Percentiles rank a stretch among this genome's conserved stretches.
Conservation (phyloP, 1,139 yeast species). For the Pichia inconspicua region DNA sequence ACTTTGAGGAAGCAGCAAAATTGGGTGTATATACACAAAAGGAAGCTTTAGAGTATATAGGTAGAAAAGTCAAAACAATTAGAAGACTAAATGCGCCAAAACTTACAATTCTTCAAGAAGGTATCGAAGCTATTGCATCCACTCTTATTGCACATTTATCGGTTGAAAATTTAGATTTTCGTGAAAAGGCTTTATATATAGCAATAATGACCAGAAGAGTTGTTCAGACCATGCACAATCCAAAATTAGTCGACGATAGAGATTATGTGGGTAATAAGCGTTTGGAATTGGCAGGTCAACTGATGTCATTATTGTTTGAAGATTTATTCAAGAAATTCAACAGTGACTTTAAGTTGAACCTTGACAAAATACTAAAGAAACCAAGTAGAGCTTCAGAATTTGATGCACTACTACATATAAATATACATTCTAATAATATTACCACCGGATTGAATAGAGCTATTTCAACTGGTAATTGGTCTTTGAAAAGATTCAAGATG, state of each 20-base stretch:
- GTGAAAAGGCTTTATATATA: slow-evolving; percentile 88
- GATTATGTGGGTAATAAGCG: slow-evolving; percentile 98
- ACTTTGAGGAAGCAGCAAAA: slow-evolving; percentile 89
- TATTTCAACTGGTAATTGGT: slow-evolving; percentile 98
- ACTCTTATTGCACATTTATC: slow-evolving; percentile 93
- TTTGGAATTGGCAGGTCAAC: slow-evolving; percentile 93
- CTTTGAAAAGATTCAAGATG: slow-evolving; percentile 97
- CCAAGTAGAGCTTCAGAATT: slow-evolving; percentile 94
- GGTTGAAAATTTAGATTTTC: slow-evolving; percentile 73
- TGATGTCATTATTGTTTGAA: slow-evolving; percentile 89
- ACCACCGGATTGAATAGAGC: slow-evolving; percentile 95
- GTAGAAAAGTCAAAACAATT: slow-evolving; percentile 84
- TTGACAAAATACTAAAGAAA: slow-evolving; percentile 87
- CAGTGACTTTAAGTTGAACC: slow-evolving; percentile 85
- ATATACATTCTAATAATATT: slow-evolving; percentile 85
- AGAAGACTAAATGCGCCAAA: slow-evolving; percentile 82
- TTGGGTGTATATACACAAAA: slow-evolving; percentile 84
- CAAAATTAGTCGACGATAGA: slow-evolving; percentile 93
- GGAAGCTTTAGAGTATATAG: slow-evolving; percentile 87
- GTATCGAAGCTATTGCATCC: slow-evolving; percentile 94
- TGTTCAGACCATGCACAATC: slow-evolving; percentile 89
- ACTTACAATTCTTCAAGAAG: slow-evolving; percentile 78
- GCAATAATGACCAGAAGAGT: slow-evolving; percentile 97
- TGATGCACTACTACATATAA: slow-evolving; percentile 83
- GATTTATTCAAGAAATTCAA: slow-evolving; percentile 95